phyloP scores from a whole-genome alignment of 1,284 basidiomycete species.

The Sporisorium exsertum region DNA sequence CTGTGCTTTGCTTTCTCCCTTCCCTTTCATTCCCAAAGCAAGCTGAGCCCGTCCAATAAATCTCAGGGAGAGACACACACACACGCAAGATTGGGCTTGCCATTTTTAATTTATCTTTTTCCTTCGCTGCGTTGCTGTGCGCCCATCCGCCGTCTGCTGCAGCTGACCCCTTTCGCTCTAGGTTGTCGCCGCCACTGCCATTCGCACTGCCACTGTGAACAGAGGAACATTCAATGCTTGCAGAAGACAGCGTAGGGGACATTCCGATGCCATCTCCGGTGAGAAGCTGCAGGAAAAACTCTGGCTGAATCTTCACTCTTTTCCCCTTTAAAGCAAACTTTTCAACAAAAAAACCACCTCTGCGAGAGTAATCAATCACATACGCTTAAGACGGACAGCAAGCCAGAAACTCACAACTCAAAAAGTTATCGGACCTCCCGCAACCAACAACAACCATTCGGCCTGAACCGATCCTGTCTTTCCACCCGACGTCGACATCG shows the following conservation, averaged over 20 bases:
- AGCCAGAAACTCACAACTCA: neutral
- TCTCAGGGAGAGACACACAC: no score
- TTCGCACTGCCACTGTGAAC: neutral
- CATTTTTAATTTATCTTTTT: neutral
- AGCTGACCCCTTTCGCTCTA: constrained; percentile 4
- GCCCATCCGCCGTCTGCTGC: neutral
- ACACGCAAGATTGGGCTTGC: neutral
- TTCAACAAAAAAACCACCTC: neutral
- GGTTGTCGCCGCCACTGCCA: neutral
- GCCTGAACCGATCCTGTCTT: constrained; percentile 1
- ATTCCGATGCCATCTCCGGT: neutral
- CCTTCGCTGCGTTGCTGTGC: neutral
- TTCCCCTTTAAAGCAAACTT: no score
- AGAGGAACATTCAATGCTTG: neutral
- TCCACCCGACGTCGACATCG: constrained; percentile 7
- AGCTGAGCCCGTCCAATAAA: no score
- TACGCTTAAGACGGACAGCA: no score
- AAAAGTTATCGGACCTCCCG: constrained; percentile 7
- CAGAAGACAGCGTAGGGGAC: neutral
- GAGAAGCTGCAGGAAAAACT: neutral
- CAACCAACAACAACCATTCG: neutral
- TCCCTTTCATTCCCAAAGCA: neutral
- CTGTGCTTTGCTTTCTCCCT: neutral
- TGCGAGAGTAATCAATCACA: neutral
- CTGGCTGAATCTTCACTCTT: no score